Evolutionary conservation across 306 rosid species (phyloP), one percentile per base, ranked within the genome.

Genomic region (Lotus japonicus): DNA sequence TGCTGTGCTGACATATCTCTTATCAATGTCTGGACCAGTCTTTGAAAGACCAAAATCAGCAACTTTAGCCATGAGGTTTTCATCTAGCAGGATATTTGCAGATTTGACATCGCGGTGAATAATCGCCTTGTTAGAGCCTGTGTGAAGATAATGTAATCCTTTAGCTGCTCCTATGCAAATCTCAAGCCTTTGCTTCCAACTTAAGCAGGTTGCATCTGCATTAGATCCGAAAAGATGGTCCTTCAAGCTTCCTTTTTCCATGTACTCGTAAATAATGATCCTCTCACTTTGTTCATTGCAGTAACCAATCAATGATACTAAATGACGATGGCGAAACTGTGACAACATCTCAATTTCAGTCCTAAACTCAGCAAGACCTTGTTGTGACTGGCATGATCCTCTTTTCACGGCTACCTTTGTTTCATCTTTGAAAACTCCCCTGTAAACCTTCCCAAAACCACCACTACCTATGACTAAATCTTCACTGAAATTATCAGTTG

Each of bases 91-190:
- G 61, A 88, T 86, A 69, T 88, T 88, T n/a, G 92, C 85, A 6
- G 92, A 76, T 72, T 88, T 88, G 21, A 88, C 89, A 66, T 88
- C 95, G 13, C 92, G 81, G 57, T 88, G 95, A 55, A 88, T 88
- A n/a, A 86, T 82, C 7, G 86, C 79, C 77, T 82, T 86, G 23
- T 80, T 51, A 43, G 88, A 68, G 77, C 92, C 87, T 48, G 91
- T 88, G 55, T 88, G 95, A 48, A 88, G 95, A 66, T 88, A 88
- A 77, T 88, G 92, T 58, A 88, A 83, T 21, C 91, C 95, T 76
- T 79, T 84, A 17, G 92, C 92, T n/a, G 95, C 84, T 84, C 95
- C 95, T 11, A 86, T 77, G 62, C 95, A 86, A 26, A 84, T 79
- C 64, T 82, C 89, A 56, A 88, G 89, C 84, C 92, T 80, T 58